A percentile compares a stretch with the other conserved stretches of the same genome.
Conservation (phyloP, 768 basidiomycete species). For the Collybiopsis luxurians region DNA sequence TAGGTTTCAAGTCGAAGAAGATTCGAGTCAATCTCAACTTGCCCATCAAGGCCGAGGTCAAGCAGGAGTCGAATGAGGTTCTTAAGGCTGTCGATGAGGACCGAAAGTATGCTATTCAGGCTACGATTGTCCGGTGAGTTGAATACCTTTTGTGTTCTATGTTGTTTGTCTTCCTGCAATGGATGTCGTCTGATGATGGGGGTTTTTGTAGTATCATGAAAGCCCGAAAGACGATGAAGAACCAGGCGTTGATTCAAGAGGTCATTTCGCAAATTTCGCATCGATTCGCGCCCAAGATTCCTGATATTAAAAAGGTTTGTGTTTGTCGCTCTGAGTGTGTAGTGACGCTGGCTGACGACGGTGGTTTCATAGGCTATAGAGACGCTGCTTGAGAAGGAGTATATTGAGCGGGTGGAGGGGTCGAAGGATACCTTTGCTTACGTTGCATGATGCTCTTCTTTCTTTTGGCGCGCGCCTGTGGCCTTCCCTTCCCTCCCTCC, state of each 20-base stretch:
- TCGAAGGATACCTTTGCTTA: constrained; percentile 88
- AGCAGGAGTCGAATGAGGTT: constrained; percentile 86
- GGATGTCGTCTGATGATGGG: no score
- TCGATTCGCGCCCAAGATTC: constrained; percentile 89
- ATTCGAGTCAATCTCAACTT: constrained; percentile 88
- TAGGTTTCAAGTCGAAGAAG: constrained; percentile 92
- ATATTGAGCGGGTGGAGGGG: constrained; percentile 91
- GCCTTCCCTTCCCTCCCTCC: constrained; percentile 6
- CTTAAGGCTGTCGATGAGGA: constrained; percentile 96
- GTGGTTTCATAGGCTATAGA: constrained; percentile 68
- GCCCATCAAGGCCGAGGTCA: constrained; percentile 93
- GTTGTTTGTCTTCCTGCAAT: not conserved
- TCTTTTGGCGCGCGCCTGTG: not conserved
- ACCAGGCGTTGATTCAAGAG: constrained; percentile 85
- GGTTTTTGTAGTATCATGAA: constrained; percentile 76
- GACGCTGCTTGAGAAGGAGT: constrained; percentile 92
- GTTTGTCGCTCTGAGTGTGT: not conserved
- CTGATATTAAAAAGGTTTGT: constrained; percentile 92
- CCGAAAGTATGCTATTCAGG: constrained; percentile 94
- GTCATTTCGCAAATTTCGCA: constrained; percentile 87
- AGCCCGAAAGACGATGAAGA: constrained; percentile 93
- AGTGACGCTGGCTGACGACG: not conserved
- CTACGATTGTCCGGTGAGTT: constrained; percentile 80
- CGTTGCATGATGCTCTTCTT: constrained; percentile 47
- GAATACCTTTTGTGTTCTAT: not conserved